Conservation (phyloP, 345 rosid genomes). For the Mallotus nudiflorus region DNA sequence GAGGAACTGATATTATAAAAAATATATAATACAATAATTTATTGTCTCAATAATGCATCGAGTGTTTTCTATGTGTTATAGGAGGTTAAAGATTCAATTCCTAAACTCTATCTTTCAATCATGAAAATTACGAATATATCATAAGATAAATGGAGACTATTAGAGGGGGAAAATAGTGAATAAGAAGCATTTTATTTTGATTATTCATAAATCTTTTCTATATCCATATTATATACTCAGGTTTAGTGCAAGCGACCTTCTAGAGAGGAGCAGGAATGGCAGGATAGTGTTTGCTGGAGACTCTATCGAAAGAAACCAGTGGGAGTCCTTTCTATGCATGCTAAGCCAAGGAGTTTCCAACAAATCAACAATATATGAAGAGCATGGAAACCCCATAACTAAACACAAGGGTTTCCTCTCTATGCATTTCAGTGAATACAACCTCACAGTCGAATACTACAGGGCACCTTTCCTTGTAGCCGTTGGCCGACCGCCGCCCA, state of each 20-base stretch:
- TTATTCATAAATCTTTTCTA: neutral
- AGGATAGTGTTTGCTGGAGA: constrained; percentile 88
- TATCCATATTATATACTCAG: constrained; percentile 38
- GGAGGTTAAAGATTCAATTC: no score
- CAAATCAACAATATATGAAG: constrained; percentile 65
- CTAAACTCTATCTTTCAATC: no score
- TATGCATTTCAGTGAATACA: constrained; percentile 62
- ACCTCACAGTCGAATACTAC: constrained; percentile 77
- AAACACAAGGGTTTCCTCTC: constrained; percentile 91
- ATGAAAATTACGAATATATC: no score
- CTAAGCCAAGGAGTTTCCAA: constrained; percentile 56
- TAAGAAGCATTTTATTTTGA: no score
- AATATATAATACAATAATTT: no score
- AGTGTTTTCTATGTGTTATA: no score
- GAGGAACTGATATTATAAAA: no score
- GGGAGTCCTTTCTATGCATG: constrained; percentile 90
- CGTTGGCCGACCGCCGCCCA: constrained; percentile 54
- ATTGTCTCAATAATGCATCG: no score
- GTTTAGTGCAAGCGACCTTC: constrained; percentile 68
- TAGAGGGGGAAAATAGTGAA: no score
- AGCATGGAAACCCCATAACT: constrained; percentile 59
- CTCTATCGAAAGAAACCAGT: constrained; percentile 86
- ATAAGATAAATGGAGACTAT: no score
- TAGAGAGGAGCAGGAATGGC: constrained; percentile 69
- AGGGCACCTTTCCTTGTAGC: constrained; percentile 69